Percentiles rank a stretch among this genome's conserved stretches.
phyloP scores from a whole-genome alignment of 148 eudicot species.

The Chenopodium album region DNA sequence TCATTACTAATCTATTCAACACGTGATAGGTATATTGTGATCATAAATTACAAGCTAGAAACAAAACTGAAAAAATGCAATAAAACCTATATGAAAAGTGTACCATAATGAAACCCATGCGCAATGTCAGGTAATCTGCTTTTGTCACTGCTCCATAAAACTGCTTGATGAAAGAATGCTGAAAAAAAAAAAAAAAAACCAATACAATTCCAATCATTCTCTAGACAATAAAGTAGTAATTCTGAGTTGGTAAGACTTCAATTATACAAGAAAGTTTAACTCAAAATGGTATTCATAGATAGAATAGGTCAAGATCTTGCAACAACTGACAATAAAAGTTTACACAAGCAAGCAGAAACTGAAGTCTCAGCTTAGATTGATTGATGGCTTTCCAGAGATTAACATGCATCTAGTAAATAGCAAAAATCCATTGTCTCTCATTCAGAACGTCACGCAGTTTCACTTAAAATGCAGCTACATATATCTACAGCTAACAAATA shows the following conservation, averaged over 20 bases:
- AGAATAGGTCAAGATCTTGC: neutral
- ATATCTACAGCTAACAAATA: neutral
- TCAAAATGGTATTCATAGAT: neutral
- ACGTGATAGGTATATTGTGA: neutral
- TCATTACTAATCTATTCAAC: neutral
- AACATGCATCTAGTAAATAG: neutral
- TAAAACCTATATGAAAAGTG: neutral
- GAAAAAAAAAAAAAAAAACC: slow-evolving; percentile 21
- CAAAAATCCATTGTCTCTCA: neutral
- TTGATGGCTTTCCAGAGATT: neutral
- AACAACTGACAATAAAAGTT: neutral
- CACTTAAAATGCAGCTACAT: neutral
- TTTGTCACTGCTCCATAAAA: slow-evolving; percentile 86
- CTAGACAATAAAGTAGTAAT: neutral
- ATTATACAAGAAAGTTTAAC: neutral
- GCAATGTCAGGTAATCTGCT: slow-evolving; percentile 69
- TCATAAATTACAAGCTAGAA: neutral
- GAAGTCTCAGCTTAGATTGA: neutral
- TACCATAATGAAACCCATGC: slow-evolving; percentile 84
- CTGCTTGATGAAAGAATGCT: slow-evolving; percentile 83
- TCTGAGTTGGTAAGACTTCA: neutral
- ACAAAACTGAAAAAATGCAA: neutral
- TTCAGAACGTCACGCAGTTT: neutral
- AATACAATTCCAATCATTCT: neutral
- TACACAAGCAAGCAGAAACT: neutral